Percentiles rank a stretch among this genome's conserved stretches.
phyloP scores from a whole-genome alignment of 805 yeast species.

The Schizosaccharomyces osmophilus region DNA sequence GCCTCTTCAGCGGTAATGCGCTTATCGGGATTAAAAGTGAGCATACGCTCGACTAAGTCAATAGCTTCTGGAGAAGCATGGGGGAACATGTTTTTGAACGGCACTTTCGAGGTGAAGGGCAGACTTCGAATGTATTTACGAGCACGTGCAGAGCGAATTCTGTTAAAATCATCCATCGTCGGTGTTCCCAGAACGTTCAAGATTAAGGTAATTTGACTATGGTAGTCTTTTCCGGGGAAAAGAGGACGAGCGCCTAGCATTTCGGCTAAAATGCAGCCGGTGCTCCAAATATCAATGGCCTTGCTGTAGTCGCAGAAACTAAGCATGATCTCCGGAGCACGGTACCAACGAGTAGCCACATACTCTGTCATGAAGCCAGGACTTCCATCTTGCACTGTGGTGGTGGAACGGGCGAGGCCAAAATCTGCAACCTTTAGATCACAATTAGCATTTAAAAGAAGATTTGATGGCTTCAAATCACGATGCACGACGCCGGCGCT shows the following conservation, averaged over 20 bases:
- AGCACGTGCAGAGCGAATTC: constrained; percentile 43
- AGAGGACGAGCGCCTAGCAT: constrained; percentile 65
- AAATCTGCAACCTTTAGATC: constrained; percentile 87
- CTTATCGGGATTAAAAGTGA: constrained; percentile 61
- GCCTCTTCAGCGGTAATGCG: constrained; percentile 72
- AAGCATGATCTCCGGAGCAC: constrained; percentile 94
- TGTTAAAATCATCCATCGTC: constrained; percentile 40
- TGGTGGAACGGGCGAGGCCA: constrained; percentile 55
- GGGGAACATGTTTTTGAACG: constrained; percentile 23
- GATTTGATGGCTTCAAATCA: constrained; percentile 73
- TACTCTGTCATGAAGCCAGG: constrained; percentile 82
- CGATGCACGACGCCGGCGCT: constrained; percentile 86
- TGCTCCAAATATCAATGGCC: constrained; percentile 92
- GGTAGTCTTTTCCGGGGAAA: constrained; percentile 86
- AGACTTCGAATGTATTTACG: constrained; percentile 64
- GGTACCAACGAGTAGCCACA: constrained; percentile 92
- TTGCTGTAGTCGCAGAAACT: constrained; percentile 82
- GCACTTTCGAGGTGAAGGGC: constrained; percentile 42
- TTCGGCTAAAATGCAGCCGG: constrained; percentile 87
- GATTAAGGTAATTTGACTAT: constrained; percentile 66
- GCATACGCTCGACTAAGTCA: constrained; percentile 41
- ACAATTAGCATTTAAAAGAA: constrained; percentile 72
- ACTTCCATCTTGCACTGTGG: constrained; percentile 34
- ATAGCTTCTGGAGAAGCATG: constrained; percentile 37
- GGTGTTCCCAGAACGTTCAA: constrained; percentile 80